Base-by-base conservation (phyloP, 345 rosid species). In the Eucalyptus sp. region DNA sequence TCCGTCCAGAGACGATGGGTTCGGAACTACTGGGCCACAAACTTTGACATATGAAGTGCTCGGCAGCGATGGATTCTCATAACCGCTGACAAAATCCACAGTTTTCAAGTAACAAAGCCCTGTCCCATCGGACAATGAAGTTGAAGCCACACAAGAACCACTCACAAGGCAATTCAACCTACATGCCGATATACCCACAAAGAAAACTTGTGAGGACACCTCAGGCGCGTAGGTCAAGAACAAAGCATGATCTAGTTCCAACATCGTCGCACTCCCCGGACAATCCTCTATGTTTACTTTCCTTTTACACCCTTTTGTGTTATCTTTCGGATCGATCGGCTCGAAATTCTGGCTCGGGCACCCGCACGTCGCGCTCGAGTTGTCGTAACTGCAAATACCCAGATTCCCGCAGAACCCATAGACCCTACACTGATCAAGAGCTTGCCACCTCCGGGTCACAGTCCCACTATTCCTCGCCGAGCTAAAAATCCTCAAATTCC, bases 331-430 rank as follows among this genome's bases (percentile, higher is more conserved):
- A 93, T 95, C 95, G 86, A 92, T 24, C 44, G 43, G 89, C 89
- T 94, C 95, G 79, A 95, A 96, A 90, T 96, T 95, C 87, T 56
- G 92, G 90, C 95, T 94, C 7, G 95, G 95, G 90, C 98, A 96
- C n/a, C 50, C 90, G 81, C 96, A 96, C 86, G 93, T 79, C 6
- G 97, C 95, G 90, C 58, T 87, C 2, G 90, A 88, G 85, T 90
- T 92, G 7, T 89, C 88, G 87, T 95, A 94, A 89, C 93, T 93
- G 83, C 97, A 96, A 51, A 95, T 93, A 88, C 96, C 96, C 71
- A 92, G 89, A 90, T 91, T 88, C 2, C 97, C 98, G 88, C 97
- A 94, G 17, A 89, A 95, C 4, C 96, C 97, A 90, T 87, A 96
- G 80, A 94, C 94, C 64, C 10, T 93, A 88, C 98, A 95, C 66